These are phyloP conservation scores for Trichophyton rubrum DNA, from an alignment of 2,329 filamentous ascomycete genomes.

Conservation along the genomic window DNA sequence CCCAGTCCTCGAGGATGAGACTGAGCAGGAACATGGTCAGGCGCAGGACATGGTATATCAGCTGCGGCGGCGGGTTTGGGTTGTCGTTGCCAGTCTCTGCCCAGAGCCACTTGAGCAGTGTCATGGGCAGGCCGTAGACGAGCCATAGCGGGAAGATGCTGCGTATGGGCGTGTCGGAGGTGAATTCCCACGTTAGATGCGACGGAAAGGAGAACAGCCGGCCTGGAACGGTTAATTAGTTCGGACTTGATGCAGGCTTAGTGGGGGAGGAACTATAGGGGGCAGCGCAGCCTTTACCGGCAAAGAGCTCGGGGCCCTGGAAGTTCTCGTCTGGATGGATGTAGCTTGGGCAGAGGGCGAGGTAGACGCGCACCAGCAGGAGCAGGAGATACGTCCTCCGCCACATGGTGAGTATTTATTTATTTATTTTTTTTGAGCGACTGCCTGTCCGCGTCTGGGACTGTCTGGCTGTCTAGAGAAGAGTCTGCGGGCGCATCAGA, in stretches of 20 bases:
- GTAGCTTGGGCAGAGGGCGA: constrained; percentile 89
- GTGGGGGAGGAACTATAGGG: neutral
- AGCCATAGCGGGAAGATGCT: constrained; percentile 96
- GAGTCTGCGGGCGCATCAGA: neutral
- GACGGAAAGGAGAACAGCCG: constrained; percentile 88
- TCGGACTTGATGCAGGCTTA: neutral
- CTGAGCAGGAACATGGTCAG: constrained; percentile 87
- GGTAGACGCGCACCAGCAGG: constrained; percentile 78
- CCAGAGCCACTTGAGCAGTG: constrained; percentile 83
- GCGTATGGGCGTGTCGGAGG: constrained; percentile 71
- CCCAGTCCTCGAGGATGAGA: constrained; percentile 97
- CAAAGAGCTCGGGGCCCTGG: constrained; percentile 92
- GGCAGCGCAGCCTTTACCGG: constrained; percentile 41
- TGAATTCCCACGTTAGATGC: constrained; percentile 92
- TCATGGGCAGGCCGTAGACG: constrained; percentile 87
- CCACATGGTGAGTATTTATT: constrained; percentile 63
- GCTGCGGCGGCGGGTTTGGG: constrained; percentile 60
- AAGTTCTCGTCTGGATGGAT: constrained; percentile 98
- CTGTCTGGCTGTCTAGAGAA: too few relatives aligned
- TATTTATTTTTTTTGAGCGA: too few relatives aligned
- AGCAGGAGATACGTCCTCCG: constrained; percentile 76
- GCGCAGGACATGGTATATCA: constrained; percentile 80
- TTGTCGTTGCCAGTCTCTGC: constrained; percentile 67
- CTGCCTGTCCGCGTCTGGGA: too few relatives aligned
- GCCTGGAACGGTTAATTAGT: constrained; percentile 40